phyloP scores from a whole-genome alignment of 2,329 filamentous ascomycete species.

The Fusarium veterinarium region DNA sequence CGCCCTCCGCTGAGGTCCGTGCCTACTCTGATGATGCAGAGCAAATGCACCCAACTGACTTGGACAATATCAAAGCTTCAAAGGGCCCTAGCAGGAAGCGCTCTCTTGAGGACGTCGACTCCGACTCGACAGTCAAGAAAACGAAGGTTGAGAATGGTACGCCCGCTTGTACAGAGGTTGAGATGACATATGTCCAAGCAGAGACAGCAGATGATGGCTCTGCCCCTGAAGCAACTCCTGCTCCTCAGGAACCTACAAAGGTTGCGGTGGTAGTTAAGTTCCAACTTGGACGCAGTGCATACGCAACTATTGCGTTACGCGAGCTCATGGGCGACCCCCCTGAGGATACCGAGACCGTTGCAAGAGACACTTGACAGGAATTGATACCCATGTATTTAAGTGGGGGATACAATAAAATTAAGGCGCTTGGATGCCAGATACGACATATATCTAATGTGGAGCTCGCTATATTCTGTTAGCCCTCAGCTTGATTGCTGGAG shows the following conservation, averaged over 20 bases:
- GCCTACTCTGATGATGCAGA: conserved; percentile 77
- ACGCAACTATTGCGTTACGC: conserved; percentile 84
- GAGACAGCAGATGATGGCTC: conserved; percentile 13
- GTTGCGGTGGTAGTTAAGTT: conserved; percentile 79
- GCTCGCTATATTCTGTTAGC: conserved; percentile 30
- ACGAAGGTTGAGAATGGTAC: conserved; percentile 39
- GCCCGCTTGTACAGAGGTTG: conserved; percentile 14
- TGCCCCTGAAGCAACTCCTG: conserved; percentile 12
- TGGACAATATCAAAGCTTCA: conserved; percentile 72
- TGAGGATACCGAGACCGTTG: conserved; percentile 33
- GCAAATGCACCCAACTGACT: conserved; percentile 90
- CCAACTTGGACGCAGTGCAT: conserved; percentile 81
- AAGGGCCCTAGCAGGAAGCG: conserved; percentile 35
- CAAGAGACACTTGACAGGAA: conserved; percentile 6
- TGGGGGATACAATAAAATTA: conserved; percentile 40
- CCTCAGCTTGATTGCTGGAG: conserved; percentile 23
- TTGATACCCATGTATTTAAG: conserved; percentile 42
- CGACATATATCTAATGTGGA: conserved; percentile 9
- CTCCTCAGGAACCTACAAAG: conserved; percentile 44
- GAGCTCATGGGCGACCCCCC: conserved; percentile 73
- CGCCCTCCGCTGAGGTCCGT: conserved; percentile 75
- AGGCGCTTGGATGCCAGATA: conserved; percentile 27
- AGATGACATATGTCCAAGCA: conserved; percentile 25
- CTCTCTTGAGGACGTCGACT: conserved; percentile 28
- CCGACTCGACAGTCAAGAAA: conserved; percentile 41